phyloP scores from a whole-genome alignment of 2,329 filamentous ascomycete genomes.

The Ophiocordyceps unilateralis region DNA sequence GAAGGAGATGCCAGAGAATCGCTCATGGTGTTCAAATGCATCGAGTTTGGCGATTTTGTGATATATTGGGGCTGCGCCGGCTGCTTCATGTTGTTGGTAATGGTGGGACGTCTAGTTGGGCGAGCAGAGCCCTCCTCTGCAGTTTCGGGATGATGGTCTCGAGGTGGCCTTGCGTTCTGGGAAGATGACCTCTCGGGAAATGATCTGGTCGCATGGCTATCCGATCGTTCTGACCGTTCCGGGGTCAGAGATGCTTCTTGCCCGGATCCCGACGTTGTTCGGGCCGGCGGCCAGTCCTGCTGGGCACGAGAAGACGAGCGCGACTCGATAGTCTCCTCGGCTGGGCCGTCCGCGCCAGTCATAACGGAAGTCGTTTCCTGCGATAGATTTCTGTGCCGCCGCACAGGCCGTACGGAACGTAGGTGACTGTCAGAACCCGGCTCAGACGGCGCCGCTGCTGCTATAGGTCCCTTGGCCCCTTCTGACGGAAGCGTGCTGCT shows the following conservation, averaged over 20 bases:
- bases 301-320: slow-evolving; percentile 7
- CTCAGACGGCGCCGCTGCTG: slow-evolving; percentile 54
- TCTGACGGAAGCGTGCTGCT: slow-evolving; percentile 20
- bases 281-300: slow-evolving; percentile 16
- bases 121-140: slow-evolving; percentile 28
- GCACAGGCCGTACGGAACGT: slow-evolving; percentile 29
- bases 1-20: slow-evolving; percentile 28
- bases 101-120: slow-evolving; percentile 13
- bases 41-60: slow-evolving; percentile 1
- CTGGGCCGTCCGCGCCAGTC: slow-evolving; percentile 24
- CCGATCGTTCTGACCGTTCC: slow-evolving; percentile 11
- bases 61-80: slow-evolving; percentile 3
- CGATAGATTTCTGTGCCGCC: slow-evolving; percentile 28
- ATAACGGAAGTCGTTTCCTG: slow-evolving; percentile 25
- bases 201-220: slow-evolving; percentile 9
- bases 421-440: slow-evolving; percentile 47
- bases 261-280: slow-evolving; percentile 14
- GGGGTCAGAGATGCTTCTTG: slow-evolving; percentile 41
- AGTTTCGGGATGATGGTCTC: slow-evolving; percentile 9
- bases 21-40: slow-evolving; percentile 8
- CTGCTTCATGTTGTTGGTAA: slow-evolving; percentile 1
- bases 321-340: slow-evolving; percentile 15
- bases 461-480: slow-evolving; percentile 29
- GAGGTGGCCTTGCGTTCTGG: slow-evolving; percentile 23
- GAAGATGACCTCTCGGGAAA: slow-evolving; percentile 39